These are phyloP conservation scores for Penicillium aurantiogriseum DNA, from an alignment of 2,329 filamentous ascomycete species.

Conservation along the genomic window DNA sequence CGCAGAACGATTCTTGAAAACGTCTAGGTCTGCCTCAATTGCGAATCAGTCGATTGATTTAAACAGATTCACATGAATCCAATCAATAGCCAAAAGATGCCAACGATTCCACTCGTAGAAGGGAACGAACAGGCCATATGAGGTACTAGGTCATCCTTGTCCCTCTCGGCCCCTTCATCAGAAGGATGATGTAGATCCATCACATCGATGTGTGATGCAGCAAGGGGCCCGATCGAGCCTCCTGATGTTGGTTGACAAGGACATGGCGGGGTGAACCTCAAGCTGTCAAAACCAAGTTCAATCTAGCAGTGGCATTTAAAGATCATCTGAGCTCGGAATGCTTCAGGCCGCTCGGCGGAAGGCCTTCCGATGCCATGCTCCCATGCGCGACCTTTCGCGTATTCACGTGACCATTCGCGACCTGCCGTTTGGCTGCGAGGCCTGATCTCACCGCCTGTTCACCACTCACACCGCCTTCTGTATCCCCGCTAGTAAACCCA, in stretches of 20 bases:
- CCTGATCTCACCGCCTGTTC: slow-evolving; percentile 8
- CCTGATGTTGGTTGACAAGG: background rate
- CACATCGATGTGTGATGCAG: slow-evolving; percentile 1
- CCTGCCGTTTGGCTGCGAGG: slow-evolving; percentile 11
- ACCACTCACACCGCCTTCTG: slow-evolving; percentile 19
- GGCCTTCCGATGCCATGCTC: slow-evolving; percentile 5
- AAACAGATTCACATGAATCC: background rate
- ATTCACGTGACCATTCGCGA: slow-evolving; percentile 24
- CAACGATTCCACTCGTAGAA: background rate
- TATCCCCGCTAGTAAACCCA: slow-evolving; percentile 1
- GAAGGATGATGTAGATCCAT: background rate
- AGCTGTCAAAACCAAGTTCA: background rate
- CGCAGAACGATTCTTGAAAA: background rate
- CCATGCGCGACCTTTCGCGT: slow-evolving; percentile 11
- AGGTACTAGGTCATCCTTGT: background rate
- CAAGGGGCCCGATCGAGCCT: slow-evolving; percentile 1
- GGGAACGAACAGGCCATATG: background rate
- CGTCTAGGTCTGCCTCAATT: background rate
- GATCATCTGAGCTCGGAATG: slow-evolving; percentile 23
- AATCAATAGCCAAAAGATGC: background rate
- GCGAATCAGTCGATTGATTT: background rate
- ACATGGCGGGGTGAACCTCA: background rate
- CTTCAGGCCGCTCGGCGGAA: slow-evolving; percentile 8
- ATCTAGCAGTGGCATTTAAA: background rate
- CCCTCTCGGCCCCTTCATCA: background rate